Conservation (phyloP, 106 monocot genomes). For the Dendrobium huoshanense region DNA sequence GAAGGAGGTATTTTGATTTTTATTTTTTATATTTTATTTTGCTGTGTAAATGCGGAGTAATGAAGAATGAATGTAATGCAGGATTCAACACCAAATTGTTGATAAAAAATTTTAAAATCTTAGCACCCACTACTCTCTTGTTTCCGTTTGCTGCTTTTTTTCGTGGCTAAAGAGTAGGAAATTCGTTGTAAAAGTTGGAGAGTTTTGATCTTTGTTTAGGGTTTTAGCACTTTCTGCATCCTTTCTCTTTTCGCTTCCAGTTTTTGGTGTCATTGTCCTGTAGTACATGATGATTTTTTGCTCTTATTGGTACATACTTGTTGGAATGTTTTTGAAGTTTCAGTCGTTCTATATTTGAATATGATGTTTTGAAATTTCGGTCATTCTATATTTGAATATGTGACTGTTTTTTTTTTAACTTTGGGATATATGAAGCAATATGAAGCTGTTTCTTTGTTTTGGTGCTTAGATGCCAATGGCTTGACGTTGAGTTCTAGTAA, state of each 20-base stretch:
- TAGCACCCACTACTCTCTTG: too few species aligned
- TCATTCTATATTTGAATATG: background rate
- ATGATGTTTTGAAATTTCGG: background rate
- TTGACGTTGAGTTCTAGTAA: background rate
- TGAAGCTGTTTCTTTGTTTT: background rate
- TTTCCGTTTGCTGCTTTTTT: background rate
- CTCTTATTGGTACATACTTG: background rate
- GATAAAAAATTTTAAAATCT: too few species aligned
- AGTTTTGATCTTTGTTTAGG: background rate
- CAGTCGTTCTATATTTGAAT: background rate
- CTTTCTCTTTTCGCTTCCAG: background rate
- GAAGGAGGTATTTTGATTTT: background rate
- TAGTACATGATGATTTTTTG: too few species aligned
- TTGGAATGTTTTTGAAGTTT: background rate
- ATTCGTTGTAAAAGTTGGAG: background rate
- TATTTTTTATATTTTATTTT: background rate
- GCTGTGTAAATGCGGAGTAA: background rate
- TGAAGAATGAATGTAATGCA: too few species aligned
- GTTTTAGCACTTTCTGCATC: background rate
- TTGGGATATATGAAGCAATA: background rate
- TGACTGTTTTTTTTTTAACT: background rate
- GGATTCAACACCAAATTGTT: too few species aligned
- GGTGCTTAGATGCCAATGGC: background rate
- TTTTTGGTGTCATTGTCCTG: background rate
- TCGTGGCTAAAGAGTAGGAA: background rate